Evolutionary conservation across 768 basidiomycete species (phyloP).

Genomic region (Phanerochaete sordida): DNA sequence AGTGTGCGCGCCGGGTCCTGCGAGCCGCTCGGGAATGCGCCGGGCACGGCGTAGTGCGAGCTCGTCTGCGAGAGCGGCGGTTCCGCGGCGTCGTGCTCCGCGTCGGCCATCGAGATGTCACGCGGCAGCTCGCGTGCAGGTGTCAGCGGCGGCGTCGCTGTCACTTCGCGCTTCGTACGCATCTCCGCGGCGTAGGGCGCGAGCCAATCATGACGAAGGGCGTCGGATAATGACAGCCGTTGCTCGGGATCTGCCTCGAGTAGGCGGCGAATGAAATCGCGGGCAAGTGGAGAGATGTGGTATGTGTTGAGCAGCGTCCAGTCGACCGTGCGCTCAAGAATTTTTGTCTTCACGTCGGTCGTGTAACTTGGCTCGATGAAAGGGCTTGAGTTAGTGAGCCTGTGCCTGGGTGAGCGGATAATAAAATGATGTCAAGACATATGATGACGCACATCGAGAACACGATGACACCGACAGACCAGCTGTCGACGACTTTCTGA

Average conservation of each 20-base stretch:
- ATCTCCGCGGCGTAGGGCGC: not conserved
- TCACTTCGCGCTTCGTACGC: not conserved
- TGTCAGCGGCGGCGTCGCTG: conserved; percentile 2
- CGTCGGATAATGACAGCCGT: conserved; percentile 71
- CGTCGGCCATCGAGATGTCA: conserved; percentile 3
- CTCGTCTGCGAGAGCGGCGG: not conserved
- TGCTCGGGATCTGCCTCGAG: conserved; percentile 58
- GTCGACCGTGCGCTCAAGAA: conserved; percentile 56
- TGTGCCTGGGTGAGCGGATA: conserved; percentile 27
- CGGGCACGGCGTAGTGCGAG: conserved; percentile 11
- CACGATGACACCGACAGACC: conserved; percentile 94
- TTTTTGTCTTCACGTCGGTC: conserved; percentile 57
- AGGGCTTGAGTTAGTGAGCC: conserved; percentile 74
- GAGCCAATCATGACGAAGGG: conserved; percentile 80
- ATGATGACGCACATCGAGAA: conserved; percentile 72
- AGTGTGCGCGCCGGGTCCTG: conserved; percentile 27
- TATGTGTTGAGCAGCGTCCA: conserved; percentile 33
- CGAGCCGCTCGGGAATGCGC: conserved; percentile 16
- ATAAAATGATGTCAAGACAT: not conserved
- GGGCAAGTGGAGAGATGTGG: not conserved
- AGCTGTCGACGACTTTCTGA: conserved; percentile 87
- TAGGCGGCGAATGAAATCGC: conserved; percentile 56
- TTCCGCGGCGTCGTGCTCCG: not conserved
- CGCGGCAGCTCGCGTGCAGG: not conserved
- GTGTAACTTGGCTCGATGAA: conserved; percentile 75